A percentile compares a stretch with the other conserved stretches of the same genome.
Conservation (phyloP, 768 basidiomycete genomes). For the Boletus vinaceobasis region DNA sequence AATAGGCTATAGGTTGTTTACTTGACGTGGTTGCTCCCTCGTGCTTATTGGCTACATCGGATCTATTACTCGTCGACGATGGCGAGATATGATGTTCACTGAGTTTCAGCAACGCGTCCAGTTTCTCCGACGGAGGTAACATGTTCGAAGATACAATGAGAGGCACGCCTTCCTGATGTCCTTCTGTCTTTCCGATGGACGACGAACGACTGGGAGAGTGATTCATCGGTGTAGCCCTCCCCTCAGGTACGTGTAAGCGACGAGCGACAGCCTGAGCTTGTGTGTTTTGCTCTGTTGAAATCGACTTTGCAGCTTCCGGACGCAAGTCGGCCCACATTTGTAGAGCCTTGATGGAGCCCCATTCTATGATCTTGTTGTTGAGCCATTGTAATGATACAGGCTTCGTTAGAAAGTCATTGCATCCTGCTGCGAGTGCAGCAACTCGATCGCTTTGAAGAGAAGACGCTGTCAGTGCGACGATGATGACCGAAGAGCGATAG, state of each 20-base stretch:
- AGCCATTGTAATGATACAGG: constrained; percentile 95
- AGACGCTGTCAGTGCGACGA: constrained; percentile 97
- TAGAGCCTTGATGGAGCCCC: constrained; percentile 95
- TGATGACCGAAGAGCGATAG: constrained; percentile 92
- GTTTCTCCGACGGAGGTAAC: constrained; percentile 16
- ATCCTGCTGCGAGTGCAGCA: constrained; percentile 94
- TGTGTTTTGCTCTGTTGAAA: constrained; percentile 43
- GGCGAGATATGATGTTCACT: constrained; percentile 18
- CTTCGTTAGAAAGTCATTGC: constrained; percentile 98
- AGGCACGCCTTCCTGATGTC: constrained; percentile 13
- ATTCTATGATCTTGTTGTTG: constrained; percentile 97
- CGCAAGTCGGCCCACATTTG: constrained; percentile 89
- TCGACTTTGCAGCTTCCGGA: constrained; percentile 52
- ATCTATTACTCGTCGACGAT: constrained; percentile 5
- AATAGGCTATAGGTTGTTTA: constrained; percentile 3
- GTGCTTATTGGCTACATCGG: constrained; percentile 10
- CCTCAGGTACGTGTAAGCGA: constrained; percentile 47
- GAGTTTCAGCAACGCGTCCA: constrained; percentile 27
- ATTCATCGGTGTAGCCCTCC: constrained; percentile 37
- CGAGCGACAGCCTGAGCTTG: constrained; percentile 49
- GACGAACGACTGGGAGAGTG: constrained; percentile 37
- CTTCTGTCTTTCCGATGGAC: constrained; percentile 31
- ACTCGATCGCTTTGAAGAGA: constrained; percentile 94
- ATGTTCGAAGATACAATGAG: constrained; percentile 16
- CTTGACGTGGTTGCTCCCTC: constrained; percentile 28